Evolutionary conservation across 345 rosid genomes (phyloP).

Genomic region (Euclidium syriacum): DNA sequence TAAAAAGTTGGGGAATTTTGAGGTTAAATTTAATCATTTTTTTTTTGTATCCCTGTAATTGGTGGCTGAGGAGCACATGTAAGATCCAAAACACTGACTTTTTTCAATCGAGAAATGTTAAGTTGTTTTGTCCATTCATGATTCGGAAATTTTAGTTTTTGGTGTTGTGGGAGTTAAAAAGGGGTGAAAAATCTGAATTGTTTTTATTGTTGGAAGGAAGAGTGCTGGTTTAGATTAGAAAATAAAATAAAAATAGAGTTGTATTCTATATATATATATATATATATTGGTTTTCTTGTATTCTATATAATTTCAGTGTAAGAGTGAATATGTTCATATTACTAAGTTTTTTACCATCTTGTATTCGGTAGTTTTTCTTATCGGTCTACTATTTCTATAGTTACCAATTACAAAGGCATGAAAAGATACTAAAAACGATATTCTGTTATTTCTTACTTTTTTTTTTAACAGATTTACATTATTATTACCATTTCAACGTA

Average conservation of each 20-base stretch:
- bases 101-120: constrained; percentile 27
- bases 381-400: too few relatives aligned
- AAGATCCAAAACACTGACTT: constrained; percentile 7
- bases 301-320: neutral
- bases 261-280: neutral
- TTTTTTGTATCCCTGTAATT: neutral
- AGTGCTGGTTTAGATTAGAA: too few relatives aligned
- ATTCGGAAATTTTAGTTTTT: neutral
- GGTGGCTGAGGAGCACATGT: neutral
- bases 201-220: neutral
- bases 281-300: too few relatives aligned
- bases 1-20: constrained; percentile 3
- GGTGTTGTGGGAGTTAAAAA: neutral
- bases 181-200: neutral
- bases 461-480: too few relatives aligned
- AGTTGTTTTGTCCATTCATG: neutral
- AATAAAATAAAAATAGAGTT: too few relatives aligned
- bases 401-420: too few relatives aligned
- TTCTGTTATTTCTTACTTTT: too few relatives aligned
- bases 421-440: too few relatives aligned
- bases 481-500: too few relatives aligned
- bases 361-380: too few relatives aligned
- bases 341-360: too few relatives aligned
- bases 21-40: constrained; percentile 7
- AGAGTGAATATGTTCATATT: constrained; percentile 3